These are phyloP conservation scores for Dothidotthia symphoricarpi DNA, from an alignment of 2,329 filamentous ascomycete species.

Conservation along the genomic window DNA sequence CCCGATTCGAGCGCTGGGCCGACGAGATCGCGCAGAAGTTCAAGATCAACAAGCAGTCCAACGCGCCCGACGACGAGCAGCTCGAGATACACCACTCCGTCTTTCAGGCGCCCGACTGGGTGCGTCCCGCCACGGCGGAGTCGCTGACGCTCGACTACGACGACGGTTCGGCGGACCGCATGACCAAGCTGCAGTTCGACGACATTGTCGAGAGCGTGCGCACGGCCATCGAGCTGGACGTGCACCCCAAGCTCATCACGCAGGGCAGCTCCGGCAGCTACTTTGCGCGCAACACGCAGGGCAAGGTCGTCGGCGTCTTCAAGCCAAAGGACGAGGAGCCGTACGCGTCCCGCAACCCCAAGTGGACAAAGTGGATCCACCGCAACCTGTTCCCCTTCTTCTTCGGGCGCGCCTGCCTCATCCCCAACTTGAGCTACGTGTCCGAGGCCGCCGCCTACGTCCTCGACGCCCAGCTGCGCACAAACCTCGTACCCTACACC, in stretches of 20 bases:
- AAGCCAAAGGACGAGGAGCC: constrained; percentile 99
- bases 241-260: constrained; percentile 93
- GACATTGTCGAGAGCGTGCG: constrained; percentile 86
- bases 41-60: constrained; percentile 77
- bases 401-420: constrained; percentile 91
- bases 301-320: constrained; percentile 95
- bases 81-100: constrained; percentile 97
- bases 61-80: constrained; percentile 71
- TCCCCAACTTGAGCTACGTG: constrained; percentile 96
- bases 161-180: constrained; percentile 59
- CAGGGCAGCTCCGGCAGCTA: constrained; percentile 98
- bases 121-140: constrained; percentile 76
- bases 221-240: constrained; percentile 80
- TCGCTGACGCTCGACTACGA: constrained; percentile 60
- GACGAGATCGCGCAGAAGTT: constrained; percentile 98
- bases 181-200: constrained; percentile 81
- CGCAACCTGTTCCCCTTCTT: constrained; percentile 96
- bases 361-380: constrained; percentile 99
- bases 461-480: constrained; percentile 83
- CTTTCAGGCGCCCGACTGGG: constrained; percentile 87
- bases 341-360: constrained; percentile 93
- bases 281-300: constrained; percentile 87
- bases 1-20: constrained; percentile 90
- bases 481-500: constrained; percentile 92
- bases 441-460: constrained; percentile 97